Conservation (phyloP, 2,329 filamentous ascomycete species). For the Ilyonectria destructans region DNA sequence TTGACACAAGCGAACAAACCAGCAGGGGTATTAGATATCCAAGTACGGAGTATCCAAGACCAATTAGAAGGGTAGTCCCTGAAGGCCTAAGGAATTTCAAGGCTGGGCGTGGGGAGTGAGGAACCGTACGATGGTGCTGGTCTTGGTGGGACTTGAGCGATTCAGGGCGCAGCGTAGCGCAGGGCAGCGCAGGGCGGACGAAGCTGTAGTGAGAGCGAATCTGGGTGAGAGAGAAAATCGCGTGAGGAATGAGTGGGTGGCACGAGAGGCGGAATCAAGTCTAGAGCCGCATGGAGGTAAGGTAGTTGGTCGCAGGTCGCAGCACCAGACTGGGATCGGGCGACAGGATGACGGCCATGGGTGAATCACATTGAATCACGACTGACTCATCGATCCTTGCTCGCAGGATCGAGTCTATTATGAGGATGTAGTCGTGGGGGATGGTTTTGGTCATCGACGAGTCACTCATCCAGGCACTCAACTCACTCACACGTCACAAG, state of each 20-base stretch:
- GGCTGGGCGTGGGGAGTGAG: slow-evolving; percentile 32
- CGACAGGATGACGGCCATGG: slow-evolving; percentile 1
- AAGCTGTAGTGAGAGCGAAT: slow-evolving; percentile 1
- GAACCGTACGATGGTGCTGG: slow-evolving; percentile 31
- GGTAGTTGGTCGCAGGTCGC: slow-evolving; percentile 15
- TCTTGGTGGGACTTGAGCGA: slow-evolving; percentile 17
- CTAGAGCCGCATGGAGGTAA: not conserved
- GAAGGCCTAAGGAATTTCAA: slow-evolving; percentile 25
- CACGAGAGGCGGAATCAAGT: slow-evolving; percentile 18
- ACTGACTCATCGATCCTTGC: slow-evolving; percentile 15
- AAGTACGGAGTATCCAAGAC: not conserved
- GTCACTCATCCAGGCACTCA: not conserved
- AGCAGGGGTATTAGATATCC: slow-evolving; percentile 9
- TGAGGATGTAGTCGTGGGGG: not conserved
- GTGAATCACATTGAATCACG: slow-evolving; percentile 10
- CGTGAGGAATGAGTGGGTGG: slow-evolving; percentile 35
- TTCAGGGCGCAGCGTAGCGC: slow-evolving; percentile 20
- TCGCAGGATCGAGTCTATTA: not conserved
- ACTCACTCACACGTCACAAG: slow-evolving; percentile 5
- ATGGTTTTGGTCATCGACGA: not conserved
- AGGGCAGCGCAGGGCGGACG: slow-evolving; percentile 33
- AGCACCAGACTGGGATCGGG: slow-evolving; percentile 14
- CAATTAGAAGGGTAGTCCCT: slow-evolving; percentile 7
- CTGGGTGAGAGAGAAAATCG: slow-evolving; percentile 37
- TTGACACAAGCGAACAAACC: not conserved